Conservation (phyloP, 768 basidiomycete species). For the Albatrellus ellisii region DNA sequence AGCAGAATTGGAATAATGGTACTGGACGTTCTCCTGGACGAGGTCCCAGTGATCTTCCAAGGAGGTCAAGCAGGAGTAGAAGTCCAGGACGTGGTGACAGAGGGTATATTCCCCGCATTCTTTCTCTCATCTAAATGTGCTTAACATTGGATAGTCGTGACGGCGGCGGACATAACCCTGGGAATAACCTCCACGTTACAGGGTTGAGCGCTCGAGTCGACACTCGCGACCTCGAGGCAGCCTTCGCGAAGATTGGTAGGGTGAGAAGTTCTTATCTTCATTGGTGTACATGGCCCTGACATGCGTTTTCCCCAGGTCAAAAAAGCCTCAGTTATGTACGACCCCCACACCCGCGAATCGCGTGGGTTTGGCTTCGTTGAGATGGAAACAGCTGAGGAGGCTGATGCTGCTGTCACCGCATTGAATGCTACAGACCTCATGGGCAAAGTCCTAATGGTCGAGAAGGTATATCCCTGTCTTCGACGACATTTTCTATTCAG, state of each 20-base stretch:
- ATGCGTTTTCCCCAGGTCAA: slow-evolving; percentile 31
- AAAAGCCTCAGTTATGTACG: slow-evolving; percentile 52
- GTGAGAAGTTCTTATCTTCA: slow-evolving; percentile 28
- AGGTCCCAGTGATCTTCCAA: slow-evolving; percentile 35
- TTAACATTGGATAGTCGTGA: neutral
- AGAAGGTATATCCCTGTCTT: slow-evolving; percentile 46
- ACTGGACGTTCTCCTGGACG: slow-evolving; percentile 30
- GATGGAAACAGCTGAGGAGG: slow-evolving; percentile 75
- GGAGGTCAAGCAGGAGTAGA: slow-evolving; percentile 67
- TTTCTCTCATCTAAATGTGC: neutral
- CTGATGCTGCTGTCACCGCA: slow-evolving; percentile 79
- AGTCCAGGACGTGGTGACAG: slow-evolving; percentile 49
- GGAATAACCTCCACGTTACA: slow-evolving; percentile 56
- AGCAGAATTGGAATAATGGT: slow-evolving; percentile 41
- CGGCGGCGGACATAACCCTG: slow-evolving; percentile 35
- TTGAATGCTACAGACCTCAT: slow-evolving; percentile 75
- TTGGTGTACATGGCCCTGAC: neutral
- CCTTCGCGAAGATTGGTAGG: slow-evolving; percentile 80
- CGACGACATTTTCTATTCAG: neutral
- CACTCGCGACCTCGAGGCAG: slow-evolving; percentile 76
- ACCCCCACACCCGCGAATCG: slow-evolving; percentile 56
- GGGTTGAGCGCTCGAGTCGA: slow-evolving; percentile 51
- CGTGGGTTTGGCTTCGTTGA: slow-evolving; percentile 86
- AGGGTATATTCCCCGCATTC: slow-evolving; percentile 29
- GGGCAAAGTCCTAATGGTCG: slow-evolving; percentile 83